These are phyloP conservation scores for Triticum aestivum DNA, from an alignment of 176 grass and related monocot species.

Conservation along the genomic window DNA sequence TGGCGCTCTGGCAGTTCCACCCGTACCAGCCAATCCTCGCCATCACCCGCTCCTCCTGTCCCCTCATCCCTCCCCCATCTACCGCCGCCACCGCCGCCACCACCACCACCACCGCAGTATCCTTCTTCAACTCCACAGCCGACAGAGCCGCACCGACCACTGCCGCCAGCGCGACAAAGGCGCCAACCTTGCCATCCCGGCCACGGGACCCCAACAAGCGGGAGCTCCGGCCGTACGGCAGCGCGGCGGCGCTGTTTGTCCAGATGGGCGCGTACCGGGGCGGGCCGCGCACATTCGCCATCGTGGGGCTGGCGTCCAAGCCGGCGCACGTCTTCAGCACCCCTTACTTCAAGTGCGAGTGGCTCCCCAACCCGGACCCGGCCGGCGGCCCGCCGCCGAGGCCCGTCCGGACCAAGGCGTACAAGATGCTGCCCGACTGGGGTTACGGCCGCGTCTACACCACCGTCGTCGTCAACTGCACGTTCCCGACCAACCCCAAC, in stretches of 20 bases:
- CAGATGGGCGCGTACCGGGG: constrained; percentile 94
- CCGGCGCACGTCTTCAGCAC: constrained; percentile 71
- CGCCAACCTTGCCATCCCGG: not conserved
- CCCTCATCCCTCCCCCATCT: not conserved
- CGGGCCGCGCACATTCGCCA: constrained; percentile 61
- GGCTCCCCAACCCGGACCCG: constrained; percentile 41
- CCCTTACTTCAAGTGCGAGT: constrained; percentile 87
- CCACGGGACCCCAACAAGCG: constrained; percentile 47
- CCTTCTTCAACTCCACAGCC: constrained; percentile 7
- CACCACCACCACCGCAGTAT: not conserved
- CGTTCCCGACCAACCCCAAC: constrained; percentile 58
- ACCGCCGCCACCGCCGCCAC: not conserved
- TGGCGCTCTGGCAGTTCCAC: constrained; percentile 68
- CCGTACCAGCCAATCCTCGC: constrained; percentile 45
- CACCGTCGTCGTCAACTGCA: constrained; percentile 80
- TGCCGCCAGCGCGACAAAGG: not conserved
- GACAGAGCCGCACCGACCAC: not conserved
- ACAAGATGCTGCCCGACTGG: constrained; percentile 91
- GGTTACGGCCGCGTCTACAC: constrained; percentile 89
- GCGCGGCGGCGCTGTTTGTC: constrained; percentile 80
- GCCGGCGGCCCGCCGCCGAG: constrained; percentile 16
- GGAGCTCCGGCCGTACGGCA: constrained; percentile 66
- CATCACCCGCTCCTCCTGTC: constrained; percentile 26
- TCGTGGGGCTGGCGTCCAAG: constrained; percentile 82
- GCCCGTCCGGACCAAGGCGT: constrained; percentile 41